Evolutionary conservation across 176 grass and related monocot genomes (phyloP).

Genomic region (Carex pumila): DNA sequence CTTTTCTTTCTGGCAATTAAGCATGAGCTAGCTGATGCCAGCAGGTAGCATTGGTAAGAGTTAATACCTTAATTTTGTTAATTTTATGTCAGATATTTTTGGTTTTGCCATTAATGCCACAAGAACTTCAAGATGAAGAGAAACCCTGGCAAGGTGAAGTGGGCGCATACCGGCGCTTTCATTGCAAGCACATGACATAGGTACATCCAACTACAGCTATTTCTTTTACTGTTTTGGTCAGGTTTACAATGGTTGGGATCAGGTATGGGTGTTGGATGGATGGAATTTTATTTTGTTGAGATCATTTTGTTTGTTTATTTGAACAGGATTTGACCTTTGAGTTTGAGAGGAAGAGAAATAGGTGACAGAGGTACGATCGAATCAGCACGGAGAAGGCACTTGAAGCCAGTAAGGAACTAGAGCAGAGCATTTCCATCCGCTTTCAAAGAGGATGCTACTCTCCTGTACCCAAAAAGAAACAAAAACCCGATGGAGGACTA

Average conservation of each 20-base stretch:
- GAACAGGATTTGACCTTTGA: constrained; percentile 77
- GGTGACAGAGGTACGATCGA: constrained; percentile 77
- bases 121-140: constrained; percentile 99
- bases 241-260: background rate
- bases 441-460: constrained; percentile 15
- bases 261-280: background rate
- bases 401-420: constrained; percentile 51
- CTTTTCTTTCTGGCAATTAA: background rate
- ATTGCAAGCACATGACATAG: constrained; percentile 94
- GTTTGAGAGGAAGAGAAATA: constrained; percentile 93
- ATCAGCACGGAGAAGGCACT: constrained; percentile 47
- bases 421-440: constrained; percentile 37
- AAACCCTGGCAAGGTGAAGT: constrained; percentile 97
- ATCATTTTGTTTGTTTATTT: constrained; percentile 3
- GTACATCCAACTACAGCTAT: constrained; percentile 18
- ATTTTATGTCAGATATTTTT: constrained; percentile 48
- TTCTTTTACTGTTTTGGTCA: background rate
- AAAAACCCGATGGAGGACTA: too few relatives aligned
- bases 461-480: too few relatives aligned
- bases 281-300: background rate
- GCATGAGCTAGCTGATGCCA: background rate
- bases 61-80: background rate
- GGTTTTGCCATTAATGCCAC: constrained; percentile 88
- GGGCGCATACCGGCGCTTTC: constrained; percentile 75
- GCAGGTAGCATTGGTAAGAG: background rate